These are phyloP conservation scores for Monosporascus ibericus DNA, from an alignment of 2,329 filamentous ascomycete genomes.

Conservation along the genomic window DNA sequence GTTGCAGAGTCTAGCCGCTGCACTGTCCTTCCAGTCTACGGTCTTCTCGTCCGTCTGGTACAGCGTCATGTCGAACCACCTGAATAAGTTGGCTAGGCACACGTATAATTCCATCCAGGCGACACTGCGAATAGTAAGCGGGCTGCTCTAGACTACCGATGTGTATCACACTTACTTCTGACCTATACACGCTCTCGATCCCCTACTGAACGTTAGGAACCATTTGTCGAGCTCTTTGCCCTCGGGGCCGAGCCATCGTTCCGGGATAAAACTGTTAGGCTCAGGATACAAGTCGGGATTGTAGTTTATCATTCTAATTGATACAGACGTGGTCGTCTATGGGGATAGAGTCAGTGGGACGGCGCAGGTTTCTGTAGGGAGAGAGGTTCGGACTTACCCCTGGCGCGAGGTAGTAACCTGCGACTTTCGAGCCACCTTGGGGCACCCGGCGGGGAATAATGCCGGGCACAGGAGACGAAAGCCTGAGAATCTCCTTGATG, in stretches of 20 bases:
- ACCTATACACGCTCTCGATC: constrained; percentile 7
- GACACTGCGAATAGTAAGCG: constrained; percentile 1
- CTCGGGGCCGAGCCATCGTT: constrained; percentile 6
- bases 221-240: constrained; percentile 9
- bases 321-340: constrained; percentile 5
- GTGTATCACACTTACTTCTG: constrained; percentile 4
- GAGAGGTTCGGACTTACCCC: not conserved
- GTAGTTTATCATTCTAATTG: constrained; percentile 6
- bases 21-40: not conserved
- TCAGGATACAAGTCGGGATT: constrained; percentile 4
- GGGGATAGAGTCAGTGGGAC: not conserved
- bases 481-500: not conserved
- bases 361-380: not conserved
- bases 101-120: constrained; percentile 8
- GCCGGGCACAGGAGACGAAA: not conserved
- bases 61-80: constrained; percentile 5
- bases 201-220: constrained; percentile 9
- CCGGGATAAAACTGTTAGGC: constrained; percentile 6
- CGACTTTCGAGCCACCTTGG: not conserved
- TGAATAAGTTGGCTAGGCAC: constrained; percentile 9
- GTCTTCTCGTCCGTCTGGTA: constrained; percentile 4
- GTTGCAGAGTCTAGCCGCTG: not conserved
- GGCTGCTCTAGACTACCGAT: not conserved
- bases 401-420: not conserved
- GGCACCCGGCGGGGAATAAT: not conserved